Percentiles rank a stretch among this genome's conserved stretches.
These are phyloP conservation scores for Fusarium dimerum DNA, from an alignment of 2,329 filamentous ascomycete species.

Conservation along the genomic window DNA sequence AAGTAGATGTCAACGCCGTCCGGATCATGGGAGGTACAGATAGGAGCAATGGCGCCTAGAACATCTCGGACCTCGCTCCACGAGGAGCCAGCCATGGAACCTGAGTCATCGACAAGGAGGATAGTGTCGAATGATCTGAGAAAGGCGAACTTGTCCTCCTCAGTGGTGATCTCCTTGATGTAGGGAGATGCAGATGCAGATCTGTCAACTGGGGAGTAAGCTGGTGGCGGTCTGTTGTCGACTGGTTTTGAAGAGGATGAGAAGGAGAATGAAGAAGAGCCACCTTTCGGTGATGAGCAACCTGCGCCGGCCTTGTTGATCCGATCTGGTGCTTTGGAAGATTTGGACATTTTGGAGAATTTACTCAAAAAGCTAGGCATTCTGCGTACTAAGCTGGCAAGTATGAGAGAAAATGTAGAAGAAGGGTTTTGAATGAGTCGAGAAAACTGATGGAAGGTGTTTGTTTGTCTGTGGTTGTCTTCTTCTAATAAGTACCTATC, in stretches of 20 bases:
- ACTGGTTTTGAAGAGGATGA: too few relatives aligned
- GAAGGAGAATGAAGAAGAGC: constrained; percentile 2
- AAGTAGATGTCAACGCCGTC: constrained; percentile 94
- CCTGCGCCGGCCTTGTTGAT: not conserved
- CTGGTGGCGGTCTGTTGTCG: constrained; percentile 36
- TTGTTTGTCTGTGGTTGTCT: too few relatives aligned
- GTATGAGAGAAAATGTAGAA: too few relatives aligned
- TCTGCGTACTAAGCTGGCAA: not conserved
- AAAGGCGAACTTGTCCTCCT: constrained; percentile 74
- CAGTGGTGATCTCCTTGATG: constrained; percentile 35
- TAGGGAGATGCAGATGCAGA: constrained; percentile 18
- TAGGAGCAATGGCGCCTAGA: constrained; percentile 73
- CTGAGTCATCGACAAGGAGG: constrained; percentile 91
- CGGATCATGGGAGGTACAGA: constrained; percentile 76
- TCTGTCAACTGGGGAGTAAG: constrained; percentile 30
- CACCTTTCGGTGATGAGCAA: not conserved
- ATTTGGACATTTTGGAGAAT: not conserved
- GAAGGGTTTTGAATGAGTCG: too few relatives aligned
- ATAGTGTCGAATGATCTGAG: constrained; percentile 80
- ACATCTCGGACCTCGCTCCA: constrained; percentile 77
- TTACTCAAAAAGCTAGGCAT: not conserved
- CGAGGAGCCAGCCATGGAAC: constrained; percentile 74
- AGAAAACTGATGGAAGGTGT: too few relatives aligned
- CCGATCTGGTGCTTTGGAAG: not conserved
- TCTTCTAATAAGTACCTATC: too few relatives aligned